phyloP scores from a whole-genome alignment of 2,329 filamentous ascomycete species.

The Hypoxylon sp. region DNA sequence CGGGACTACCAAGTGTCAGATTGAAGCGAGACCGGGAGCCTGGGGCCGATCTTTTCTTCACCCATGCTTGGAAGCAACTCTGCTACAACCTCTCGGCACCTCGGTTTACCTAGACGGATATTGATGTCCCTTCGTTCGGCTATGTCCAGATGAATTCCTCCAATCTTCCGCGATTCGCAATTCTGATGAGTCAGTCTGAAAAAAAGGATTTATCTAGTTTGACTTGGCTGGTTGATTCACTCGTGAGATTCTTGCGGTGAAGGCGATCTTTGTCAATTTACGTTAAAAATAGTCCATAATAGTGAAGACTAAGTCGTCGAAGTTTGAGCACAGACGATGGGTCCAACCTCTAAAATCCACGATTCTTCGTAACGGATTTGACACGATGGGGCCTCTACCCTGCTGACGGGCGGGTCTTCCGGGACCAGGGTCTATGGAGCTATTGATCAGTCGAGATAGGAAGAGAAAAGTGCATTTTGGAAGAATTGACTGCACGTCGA shows the following conservation, averaged over 20 bases:
- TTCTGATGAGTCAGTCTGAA: conserved; percentile 36
- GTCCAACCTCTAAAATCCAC: conserved; percentile 39
- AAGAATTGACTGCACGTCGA: conserved; percentile 38
- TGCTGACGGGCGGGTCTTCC: conserved; percentile 48
- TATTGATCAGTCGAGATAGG: conserved; percentile 33
- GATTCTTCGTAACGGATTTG: conserved; percentile 44
- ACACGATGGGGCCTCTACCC: conserved; percentile 41
- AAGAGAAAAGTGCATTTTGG: conserved; percentile 37
- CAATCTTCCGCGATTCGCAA: conserved; percentile 17
- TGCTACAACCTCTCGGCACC: conserved; percentile 41
- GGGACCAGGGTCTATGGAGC: conserved; percentile 42
- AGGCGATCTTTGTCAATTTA: conserved; percentile 43
- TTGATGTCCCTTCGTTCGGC: conserved; percentile 33
- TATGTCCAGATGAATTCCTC: conserved; percentile 32
- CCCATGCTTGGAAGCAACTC: conserved; percentile 38
- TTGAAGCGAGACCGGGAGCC: conserved; percentile 49
- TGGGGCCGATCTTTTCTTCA: conserved; percentile 46
- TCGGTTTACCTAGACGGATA: conserved; percentile 31
- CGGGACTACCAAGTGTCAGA: conserved; percentile 50
- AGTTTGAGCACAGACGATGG: conserved; percentile 49
- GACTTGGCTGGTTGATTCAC: conserved; percentile 38
- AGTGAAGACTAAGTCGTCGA: conserved; percentile 39
- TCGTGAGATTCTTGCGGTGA: conserved; percentile 47
- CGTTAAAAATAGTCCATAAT: conserved; percentile 42
- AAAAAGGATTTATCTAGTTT: conserved; percentile 24